Conservation (phyloP, 2,329 filamentous ascomycete genomes). For the Boeremia lycopersici region DNA sequence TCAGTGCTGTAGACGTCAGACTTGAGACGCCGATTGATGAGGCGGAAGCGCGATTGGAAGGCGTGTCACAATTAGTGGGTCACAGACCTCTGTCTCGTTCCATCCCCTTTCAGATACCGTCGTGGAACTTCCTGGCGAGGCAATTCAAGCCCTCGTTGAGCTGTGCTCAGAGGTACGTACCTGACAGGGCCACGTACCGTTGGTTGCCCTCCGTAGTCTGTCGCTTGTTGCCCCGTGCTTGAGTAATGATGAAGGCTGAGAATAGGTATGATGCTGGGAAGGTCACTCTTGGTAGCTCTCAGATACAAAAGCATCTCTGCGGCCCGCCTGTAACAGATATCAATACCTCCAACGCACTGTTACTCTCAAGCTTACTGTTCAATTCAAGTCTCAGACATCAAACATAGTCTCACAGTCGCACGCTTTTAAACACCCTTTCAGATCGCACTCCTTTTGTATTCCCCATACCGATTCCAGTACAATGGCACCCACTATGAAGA, state of each 20-base stretch:
- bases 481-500: conserved; percentile 20
- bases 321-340: conserved; percentile 27
- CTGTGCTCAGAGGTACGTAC: conserved; percentile 33
- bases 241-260: conserved; percentile 29
- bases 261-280: conserved; percentile 21
- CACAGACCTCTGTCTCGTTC: conserved; percentile 28
- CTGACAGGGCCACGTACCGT: conserved; percentile 40
- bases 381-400: conserved; percentile 30
- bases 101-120: conserved; percentile 40
- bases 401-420: conserved; percentile 22
- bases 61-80: conserved; percentile 29
- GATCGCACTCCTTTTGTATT: conserved; percentile 7
- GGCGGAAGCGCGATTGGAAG: conserved; percentile 38
- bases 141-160: conserved; percentile 39
- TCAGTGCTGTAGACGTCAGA: conserved; percentile 27
- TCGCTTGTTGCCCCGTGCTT: conserved; percentile 35
- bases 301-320: conserved; percentile 31
- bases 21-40: conserved; percentile 42
- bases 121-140: conserved; percentile 33
- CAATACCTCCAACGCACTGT: conserved; percentile 26
- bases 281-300: conserved; percentile 16
- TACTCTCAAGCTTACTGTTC: conserved; percentile 21
- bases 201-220: conserved; percentile 39
- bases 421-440: conserved; percentile 23
- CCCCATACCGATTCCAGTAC: conserved; percentile 13